Percentiles rank a stretch among this genome's conserved stretches.
These are phyloP conservation scores for Leccinum holopus DNA, from an alignment of 1,284 basidiomycete genomes.

Conservation along the genomic window DNA sequence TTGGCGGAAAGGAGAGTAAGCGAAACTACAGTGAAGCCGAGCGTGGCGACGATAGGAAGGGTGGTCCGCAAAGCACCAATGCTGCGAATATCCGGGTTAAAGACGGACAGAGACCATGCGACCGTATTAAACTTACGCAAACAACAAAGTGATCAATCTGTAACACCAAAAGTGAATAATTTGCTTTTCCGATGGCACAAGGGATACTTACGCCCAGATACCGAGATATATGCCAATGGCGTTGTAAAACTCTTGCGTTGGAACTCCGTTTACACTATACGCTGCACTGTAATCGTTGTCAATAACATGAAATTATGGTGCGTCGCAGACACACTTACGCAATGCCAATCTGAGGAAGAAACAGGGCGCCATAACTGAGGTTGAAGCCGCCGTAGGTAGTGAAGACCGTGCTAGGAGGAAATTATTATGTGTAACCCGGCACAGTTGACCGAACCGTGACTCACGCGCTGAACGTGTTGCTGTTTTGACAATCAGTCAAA, in stretches of 20 bases:
- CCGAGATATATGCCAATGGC: constrained; percentile 31
- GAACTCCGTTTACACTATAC: constrained; percentile 24
- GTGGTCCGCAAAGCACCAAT: constrained; percentile 31
- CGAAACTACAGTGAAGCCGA: constrained; percentile 25
- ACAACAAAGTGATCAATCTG: constrained; percentile 23
- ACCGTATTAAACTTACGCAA: constrained; percentile 14
- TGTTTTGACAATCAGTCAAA: constrained; percentile 10
- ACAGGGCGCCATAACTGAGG: constrained; percentile 30
- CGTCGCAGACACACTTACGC: constrained; percentile 19
- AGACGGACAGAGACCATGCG: too few relatives aligned
- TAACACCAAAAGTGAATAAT: constrained; percentile 1
- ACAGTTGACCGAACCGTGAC: constrained; percentile 4
- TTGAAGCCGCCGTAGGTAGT: constrained; percentile 32
- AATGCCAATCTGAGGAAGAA: constrained; percentile 28
- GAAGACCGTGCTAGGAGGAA: constrained; percentile 24
- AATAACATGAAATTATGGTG: not conserved
- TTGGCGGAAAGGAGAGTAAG: constrained; percentile 27
- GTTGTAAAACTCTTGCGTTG: constrained; percentile 23
- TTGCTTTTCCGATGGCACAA: not conserved
- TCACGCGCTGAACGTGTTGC: constrained; percentile 31
- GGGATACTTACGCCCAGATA: constrained; percentile 20
- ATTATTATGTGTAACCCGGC: not conserved
- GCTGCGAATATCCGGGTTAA: constrained; percentile 13
- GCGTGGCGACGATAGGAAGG: constrained; percentile 24
- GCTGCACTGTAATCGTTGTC: constrained; percentile 19